phyloP scores from a whole-genome alignment of 257 asterid species.

The Mentha longifolia region DNA sequence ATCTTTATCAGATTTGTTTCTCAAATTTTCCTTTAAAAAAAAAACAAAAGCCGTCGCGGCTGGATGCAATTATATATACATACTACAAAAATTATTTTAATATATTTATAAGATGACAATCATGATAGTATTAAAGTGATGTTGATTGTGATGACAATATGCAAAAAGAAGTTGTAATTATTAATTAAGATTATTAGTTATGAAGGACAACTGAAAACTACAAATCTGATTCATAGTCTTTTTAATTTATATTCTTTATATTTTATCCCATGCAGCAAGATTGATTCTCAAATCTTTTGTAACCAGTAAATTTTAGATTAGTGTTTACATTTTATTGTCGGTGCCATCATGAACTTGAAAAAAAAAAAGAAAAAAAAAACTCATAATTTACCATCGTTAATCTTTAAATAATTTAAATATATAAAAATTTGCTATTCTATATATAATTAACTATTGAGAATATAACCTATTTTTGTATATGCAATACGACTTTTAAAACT shows the following conservation, averaged over 20 bases:
- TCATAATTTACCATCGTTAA: too few species aligned
- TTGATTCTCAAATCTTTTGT: conserved; percentile 36
- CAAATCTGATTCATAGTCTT: conserved; percentile 35
- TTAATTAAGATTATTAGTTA: neutral
- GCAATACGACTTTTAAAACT: too few species aligned
- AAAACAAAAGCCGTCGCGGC: conserved; percentile 36
- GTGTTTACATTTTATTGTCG: neutral
- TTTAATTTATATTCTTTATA: neutral
- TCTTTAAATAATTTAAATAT: too few species aligned
- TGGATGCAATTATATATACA: conserved; percentile 11
- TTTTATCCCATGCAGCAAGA: conserved; percentile 27
- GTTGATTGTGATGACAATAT: conserved; percentile 42
- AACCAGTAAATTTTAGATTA: neutral
- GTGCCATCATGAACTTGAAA: too few species aligned
- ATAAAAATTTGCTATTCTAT: too few species aligned
- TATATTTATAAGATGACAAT: conserved; percentile 18
- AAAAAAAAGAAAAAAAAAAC: too few species aligned
- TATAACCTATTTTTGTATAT: too few species aligned
- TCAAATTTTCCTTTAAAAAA: neutral
- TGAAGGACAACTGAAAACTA: conserved; percentile 39
- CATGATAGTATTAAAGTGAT: conserved; percentile 35
- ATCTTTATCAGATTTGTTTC: neutral
- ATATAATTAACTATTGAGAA: too few species aligned
- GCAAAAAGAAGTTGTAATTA: conserved; percentile 23
- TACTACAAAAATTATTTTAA: neutral